phyloP scores from a whole-genome alignment of 345 rosid species.

The Noccaea bulbosa region DNA sequence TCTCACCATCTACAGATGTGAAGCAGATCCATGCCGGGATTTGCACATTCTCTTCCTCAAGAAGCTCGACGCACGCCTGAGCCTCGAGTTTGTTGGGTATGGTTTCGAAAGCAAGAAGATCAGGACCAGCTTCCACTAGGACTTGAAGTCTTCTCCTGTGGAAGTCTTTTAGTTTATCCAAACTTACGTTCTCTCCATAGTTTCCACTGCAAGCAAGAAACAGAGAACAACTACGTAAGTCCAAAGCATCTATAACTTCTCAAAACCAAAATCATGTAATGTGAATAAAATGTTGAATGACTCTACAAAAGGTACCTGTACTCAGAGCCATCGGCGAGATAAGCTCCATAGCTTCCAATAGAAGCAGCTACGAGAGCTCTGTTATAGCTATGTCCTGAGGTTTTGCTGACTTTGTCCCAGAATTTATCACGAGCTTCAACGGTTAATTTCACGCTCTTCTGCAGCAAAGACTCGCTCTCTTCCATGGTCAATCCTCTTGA shows the following conservation, averaged over 20 bases:
- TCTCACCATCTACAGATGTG: conserved; percentile 79
- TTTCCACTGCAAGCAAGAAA: conserved; percentile 56
- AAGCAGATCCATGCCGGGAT: conserved; percentile 94
- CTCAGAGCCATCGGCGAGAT: conserved; percentile 95
- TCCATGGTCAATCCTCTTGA: conserved; percentile 75
- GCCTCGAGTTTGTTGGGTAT: conserved; percentile 93
- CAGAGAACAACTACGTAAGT: neutral
- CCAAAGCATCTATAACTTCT: neutral
- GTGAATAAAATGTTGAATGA: neutral
- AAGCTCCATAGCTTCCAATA: conserved; percentile 93
- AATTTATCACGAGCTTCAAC: conserved; percentile 81
- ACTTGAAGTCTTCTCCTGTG: conserved; percentile 84
- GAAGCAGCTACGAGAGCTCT: conserved; percentile 89
- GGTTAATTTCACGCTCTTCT: conserved; percentile 76
- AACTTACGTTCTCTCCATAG: conserved; percentile 61
- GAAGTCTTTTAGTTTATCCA: conserved; percentile 83
- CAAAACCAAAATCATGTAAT: neutral
- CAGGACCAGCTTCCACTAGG: conserved; percentile 80
- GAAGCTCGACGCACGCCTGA: conserved; percentile 84
- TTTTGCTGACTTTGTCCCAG: conserved; percentile 58
- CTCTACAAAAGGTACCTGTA: conserved; percentile 57
- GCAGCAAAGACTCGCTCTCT: conserved; percentile 66
- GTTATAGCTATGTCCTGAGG: conserved; percentile 58
- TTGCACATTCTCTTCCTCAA: conserved; percentile 74
- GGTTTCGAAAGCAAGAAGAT: conserved; percentile 91